Base-by-base conservation (phyloP, 2,329 filamentous ascomycete species). In the Ophiostoma ips region DNA sequence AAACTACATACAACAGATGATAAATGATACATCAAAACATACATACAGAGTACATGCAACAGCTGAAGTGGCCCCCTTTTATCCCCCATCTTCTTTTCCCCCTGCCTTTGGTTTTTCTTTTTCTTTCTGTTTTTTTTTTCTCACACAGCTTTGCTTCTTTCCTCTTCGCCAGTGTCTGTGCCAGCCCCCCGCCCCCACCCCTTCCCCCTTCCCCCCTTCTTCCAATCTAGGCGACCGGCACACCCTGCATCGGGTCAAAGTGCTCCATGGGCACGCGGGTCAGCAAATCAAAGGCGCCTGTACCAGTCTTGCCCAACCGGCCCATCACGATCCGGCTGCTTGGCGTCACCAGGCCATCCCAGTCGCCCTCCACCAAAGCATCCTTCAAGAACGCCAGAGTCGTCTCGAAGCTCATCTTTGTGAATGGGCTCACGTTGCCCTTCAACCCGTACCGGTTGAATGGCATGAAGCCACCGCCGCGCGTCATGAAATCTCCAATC, bases 381-480 rank as follows among this genome's bases (percentile, higher is more conserved):
- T 96, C 92, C 65, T 85, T 89, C 60, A 98, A 73, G 71, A 95
- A 95, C 1, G 84, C 83, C 36, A 96, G 77, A 2, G 92, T 98
- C 4, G 92, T 98, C 75, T 98, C 92, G 69, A 96, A 98, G 65
- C 87, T 94, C 90, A 96, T 96, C 75, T 96, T 96, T 68, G 92
- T 90, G 59, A 98, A 90, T 0, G 92, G 88, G 57, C 83, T 89
- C 28, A 90, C 83, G 60, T 87, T 89, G 56, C 85, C 81, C 62
- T 80, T 81, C 53, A 98, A 71, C 1, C 90, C 92, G 62, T 86
- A 94, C 46, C 92, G 84, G 67, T 87, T 95, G 70, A 98, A 98
- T 1, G 92, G 83, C 45, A 81, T 84, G 69, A 94, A 98, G 2
- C 79, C 81, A 57, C 92, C 92, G 53, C 81, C 83, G 49, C 90